Evolutionary conservation across 371 early-diverging fungal species (phyloP).

Genomic region (Rhizopus microsporus): DNA sequence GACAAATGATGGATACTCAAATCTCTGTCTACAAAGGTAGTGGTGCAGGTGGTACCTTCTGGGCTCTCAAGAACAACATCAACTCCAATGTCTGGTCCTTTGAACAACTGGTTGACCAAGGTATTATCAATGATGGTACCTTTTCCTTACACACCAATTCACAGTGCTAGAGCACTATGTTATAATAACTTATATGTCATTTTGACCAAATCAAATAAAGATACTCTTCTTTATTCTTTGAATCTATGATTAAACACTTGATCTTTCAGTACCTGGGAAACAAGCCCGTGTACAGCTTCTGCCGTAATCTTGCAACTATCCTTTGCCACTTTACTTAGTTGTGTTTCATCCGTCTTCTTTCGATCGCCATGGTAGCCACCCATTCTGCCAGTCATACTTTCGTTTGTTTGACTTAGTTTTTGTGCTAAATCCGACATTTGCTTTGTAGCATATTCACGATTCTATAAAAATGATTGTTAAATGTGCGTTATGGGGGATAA

Average conservation of each 20-base stretch:
- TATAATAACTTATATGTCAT: neutral
- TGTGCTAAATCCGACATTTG: slow-evolving; percentile 84
- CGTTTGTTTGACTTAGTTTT: slow-evolving; percentile 80
- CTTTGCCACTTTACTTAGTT: slow-evolving; percentile 72
- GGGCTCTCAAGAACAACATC: slow-evolving; percentile 35
- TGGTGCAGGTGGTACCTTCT: slow-evolving; percentile 32
- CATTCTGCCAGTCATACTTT: slow-evolving; percentile 54
- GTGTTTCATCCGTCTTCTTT: slow-evolving; percentile 68
- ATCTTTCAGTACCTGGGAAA: slow-evolving; percentile 82
- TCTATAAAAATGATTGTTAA: slow-evolving; percentile 41
- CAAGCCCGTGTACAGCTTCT: slow-evolving; percentile 79
- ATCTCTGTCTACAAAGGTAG: slow-evolving; percentile 16
- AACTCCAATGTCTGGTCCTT: slow-evolving; percentile 35
- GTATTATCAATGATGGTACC: slow-evolving; percentile 25
- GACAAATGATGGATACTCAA: slow-evolving; percentile 26
- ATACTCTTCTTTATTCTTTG: neutral
- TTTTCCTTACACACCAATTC: slow-evolving; percentile 17
- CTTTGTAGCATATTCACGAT: slow-evolving; percentile 77
- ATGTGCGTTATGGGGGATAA: neutral
- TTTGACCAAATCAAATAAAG: neutral
- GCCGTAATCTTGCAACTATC: slow-evolving; percentile 80
- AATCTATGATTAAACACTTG: slow-evolving; percentile 67
- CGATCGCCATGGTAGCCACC: slow-evolving; percentile 62
- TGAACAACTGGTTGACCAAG: slow-evolving; percentile 24
- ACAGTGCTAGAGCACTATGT: slow-evolving; percentile 12